Base-by-base conservation (phyloP, 208 protist genomes). In the Trypanosoma conorhini region DNA sequence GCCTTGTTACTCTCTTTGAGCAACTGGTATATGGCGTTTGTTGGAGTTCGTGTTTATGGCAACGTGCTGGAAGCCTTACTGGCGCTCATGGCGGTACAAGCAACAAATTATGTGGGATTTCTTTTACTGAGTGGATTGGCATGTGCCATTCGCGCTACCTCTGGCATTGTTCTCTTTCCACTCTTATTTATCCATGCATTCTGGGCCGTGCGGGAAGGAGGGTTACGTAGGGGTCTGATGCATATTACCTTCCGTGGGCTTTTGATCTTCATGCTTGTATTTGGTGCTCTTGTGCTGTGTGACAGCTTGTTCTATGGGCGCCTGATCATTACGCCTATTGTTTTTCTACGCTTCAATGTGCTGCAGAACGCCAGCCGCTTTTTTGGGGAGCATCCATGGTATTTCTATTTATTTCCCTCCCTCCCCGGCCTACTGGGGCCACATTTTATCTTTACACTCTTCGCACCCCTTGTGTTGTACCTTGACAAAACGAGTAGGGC, bases 311-410 rank as follows among this genome's bases (percentile, higher is more conserved):
- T 93, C 44, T 93, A 92, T 65, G 21, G 58, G 0, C 75, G 76
- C 13, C 76, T 71, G 64, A 62, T 91, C 7, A 30, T 94, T 48
- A 94, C 86, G 1, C 80, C 85, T 22, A 74, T 83, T 52, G 74
- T 62, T 22, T 96, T 96, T 70, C 62, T 98, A 21, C 78, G 85
- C 61, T 93, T 94, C 61, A 99, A 99, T 76, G 77, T 98, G 44
- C 15, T 93, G 19, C 68, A 85, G 55, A 85, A 88, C 44, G 75
- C 94, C 17, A 91, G 87, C 38, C 61, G 46, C 1, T 91, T 97
- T 65, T 99, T 94, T 75, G 97, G 97, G 0, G 92, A 89, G 8
- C 90, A 97, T 71, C 74, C 86, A 12, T 80, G 59, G 62, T 85
- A 92, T 52, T 98, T 92, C 87, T 99, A 98, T 75, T 70, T 95